A percentile compares a stretch with the other conserved stretches of the same genome.
Evolutionary conservation across 2,329 filamentous ascomycete species (phyloP).

Genomic region (Tolypocladium capitatum): DNA sequence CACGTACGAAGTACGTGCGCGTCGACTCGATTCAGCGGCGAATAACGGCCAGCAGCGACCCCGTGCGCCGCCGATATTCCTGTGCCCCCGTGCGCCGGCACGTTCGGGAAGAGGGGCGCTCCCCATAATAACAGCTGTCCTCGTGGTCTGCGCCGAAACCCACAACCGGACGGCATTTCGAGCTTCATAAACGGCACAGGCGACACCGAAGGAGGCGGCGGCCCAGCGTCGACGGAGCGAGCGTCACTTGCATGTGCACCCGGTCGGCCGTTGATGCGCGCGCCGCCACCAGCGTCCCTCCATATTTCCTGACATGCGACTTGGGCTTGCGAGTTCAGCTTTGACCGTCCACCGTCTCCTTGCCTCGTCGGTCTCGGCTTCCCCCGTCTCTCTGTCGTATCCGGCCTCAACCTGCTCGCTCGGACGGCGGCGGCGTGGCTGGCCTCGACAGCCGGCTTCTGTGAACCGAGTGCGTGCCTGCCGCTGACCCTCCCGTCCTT

Average conservation of each 20-base stretch:
- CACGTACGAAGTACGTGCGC: no score
- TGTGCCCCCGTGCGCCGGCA: not conserved
- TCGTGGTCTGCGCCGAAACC: not conserved
- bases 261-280: not conserved
- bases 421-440: not conserved
- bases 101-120: not conserved
- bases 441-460: not conserved
- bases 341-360: not conserved
- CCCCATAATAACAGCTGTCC: not conserved
- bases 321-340: no score
- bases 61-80: no score
- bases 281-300: not conserved
- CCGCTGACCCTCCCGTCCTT: not conserved
- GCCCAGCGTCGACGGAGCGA: not conserved
- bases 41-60: not conserved
- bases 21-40: no score
- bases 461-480: not conserved
- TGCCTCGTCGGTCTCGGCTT: not conserved
- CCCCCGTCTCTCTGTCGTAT: not conserved
- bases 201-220: not conserved
- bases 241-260: not conserved
- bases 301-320: no score
- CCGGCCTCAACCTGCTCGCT: no score
- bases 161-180: not conserved
- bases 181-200: not conserved